Conservation (phyloP, 768 basidiomycete genomes). For the Russula sp. region DNA sequence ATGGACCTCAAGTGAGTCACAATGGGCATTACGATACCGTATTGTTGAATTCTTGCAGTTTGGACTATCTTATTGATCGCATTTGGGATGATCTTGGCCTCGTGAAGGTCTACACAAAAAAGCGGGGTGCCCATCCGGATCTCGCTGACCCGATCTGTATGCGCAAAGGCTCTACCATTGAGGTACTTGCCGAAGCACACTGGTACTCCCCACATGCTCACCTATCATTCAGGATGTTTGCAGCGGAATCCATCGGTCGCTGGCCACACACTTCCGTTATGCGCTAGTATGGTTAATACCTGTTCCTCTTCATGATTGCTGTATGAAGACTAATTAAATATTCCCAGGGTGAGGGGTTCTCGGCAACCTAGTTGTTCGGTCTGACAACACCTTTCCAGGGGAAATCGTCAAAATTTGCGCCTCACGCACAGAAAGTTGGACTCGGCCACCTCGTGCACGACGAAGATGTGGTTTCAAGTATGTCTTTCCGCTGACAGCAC, state of each 20-base stretch:
- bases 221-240: slow-evolving; percentile 59
- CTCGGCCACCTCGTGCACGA: slow-evolving; percentile 76
- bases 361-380: slow-evolving; percentile 1
- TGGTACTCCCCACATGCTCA: background rate
- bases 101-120: slow-evolving; percentile 95
- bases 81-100: slow-evolving; percentile 77
- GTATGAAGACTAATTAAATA: background rate
- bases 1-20: slow-evolving; percentile 73
- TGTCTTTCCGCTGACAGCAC: slow-evolving; percentile 27
- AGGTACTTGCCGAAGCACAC: slow-evolving; percentile 40
- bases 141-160: slow-evolving; percentile 85
- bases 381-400: slow-evolving; percentile 42
- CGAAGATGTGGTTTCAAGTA: slow-evolving; percentile 86
- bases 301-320: background rate
- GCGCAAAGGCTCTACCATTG: slow-evolving; percentile 87
- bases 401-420: slow-evolving; percentile 88
- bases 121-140: slow-evolving; percentile 91
- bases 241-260: slow-evolving; percentile 84
- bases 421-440: slow-evolving; percentile 92
- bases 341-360: slow-evolving; percentile 13
- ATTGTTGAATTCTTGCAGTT: slow-evolving; percentile 32
- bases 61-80: slow-evolving; percentile 65
- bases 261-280: slow-evolving; percentile 89
- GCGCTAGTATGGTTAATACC: slow-evolving; percentile 78
- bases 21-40: background rate